Evolutionary conservation across 768 basidiomycete species (phyloP).

Genomic region (Leccinum fibrillosum): DNA sequence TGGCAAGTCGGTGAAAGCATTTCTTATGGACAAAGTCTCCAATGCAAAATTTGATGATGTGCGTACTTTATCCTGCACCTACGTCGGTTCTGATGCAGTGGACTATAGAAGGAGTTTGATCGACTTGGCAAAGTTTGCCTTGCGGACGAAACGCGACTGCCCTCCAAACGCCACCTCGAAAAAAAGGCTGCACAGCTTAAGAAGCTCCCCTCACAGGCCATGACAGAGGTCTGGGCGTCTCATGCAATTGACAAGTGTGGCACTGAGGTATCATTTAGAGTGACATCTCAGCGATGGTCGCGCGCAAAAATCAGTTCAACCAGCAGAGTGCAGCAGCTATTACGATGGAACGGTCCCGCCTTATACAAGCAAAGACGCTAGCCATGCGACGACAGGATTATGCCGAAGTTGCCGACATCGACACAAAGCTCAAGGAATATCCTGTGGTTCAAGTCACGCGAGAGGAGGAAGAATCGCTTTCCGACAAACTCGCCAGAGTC

Average conservation of each 20-base stretch:
- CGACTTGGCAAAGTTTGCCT: conserved; percentile 47
- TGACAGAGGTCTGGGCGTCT: conserved; percentile 70
- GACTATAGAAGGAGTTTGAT: conserved; percentile 66
- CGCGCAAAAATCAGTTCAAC: conserved; percentile 52
- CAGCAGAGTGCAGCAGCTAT: conserved; percentile 31
- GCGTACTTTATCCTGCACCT: conserved; percentile 23
- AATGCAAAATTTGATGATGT: conserved; percentile 67
- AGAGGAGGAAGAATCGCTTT: conserved; percentile 31
- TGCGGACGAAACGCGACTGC: conserved; percentile 58
- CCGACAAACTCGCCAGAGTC: conserved; percentile 65
- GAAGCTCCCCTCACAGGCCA: conserved; percentile 52
- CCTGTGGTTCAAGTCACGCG: conserved; percentile 17
- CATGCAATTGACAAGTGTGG: conserved; percentile 3
- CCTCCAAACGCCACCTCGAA: conserved; percentile 62
- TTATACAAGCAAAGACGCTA: conserved; percentile 69
- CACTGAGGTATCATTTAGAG: conserved; percentile 43
- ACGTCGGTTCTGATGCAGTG: conserved; percentile 7
- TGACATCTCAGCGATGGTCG: conserved; percentile 78
- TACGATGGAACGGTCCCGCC: conserved; percentile 61
- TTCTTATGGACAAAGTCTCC: conserved; percentile 84
- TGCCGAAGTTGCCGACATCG: conserved; percentile 57
- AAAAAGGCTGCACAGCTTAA: conserved; percentile 63
- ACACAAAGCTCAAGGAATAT: conserved; percentile 59
- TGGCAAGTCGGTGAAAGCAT: conserved; percentile 59
- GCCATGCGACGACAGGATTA: conserved; percentile 73